These are phyloP conservation scores for Galerina sulciceps DNA, from an alignment of 768 basidiomycete species.

Conservation along the genomic window DNA sequence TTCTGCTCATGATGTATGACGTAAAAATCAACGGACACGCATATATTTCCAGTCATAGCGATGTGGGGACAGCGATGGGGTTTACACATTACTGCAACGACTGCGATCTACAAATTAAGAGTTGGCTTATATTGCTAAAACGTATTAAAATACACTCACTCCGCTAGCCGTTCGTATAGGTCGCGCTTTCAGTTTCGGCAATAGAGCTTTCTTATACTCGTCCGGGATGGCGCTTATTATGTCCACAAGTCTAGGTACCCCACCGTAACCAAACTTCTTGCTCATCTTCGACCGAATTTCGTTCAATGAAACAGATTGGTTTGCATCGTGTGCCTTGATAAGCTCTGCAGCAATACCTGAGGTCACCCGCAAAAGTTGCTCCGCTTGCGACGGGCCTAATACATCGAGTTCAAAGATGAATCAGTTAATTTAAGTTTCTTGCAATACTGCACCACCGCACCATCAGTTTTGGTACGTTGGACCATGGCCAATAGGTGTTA, in stretches of 20 bases:
- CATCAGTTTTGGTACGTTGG: slow-evolving; percentile 23
- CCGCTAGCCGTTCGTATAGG: slow-evolving; percentile 97
- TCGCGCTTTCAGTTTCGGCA: slow-evolving; percentile 89
- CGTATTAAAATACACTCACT: slow-evolving; percentile 45
- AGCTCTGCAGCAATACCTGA: slow-evolving; percentile 95
- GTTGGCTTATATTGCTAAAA: neutral
- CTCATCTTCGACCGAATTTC: slow-evolving; percentile 85
- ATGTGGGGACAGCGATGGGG: slow-evolving; percentile 99
- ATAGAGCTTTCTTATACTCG: slow-evolving; percentile 89
- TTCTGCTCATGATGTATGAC: neutral
- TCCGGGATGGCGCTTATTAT: slow-evolving; percentile 99
- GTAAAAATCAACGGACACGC: slow-evolving; percentile 67
- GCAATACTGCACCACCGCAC: neutral
- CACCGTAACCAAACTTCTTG: slow-evolving; percentile 87
- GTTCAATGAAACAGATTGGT: slow-evolving; percentile 83
- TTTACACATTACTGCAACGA: slow-evolving; percentile 99
- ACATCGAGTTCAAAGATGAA: neutral
- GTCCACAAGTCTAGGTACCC: slow-evolving; percentile 92
- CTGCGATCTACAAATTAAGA: slow-evolving; percentile 73
- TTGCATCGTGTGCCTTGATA: slow-evolving; percentile 84
- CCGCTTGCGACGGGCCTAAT: slow-evolving; percentile 84
- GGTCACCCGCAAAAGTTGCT: slow-evolving; percentile 86
- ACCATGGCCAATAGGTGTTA: slow-evolving; percentile 16
- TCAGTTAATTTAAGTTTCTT: neutral
- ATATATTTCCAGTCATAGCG: slow-evolving; percentile 99